Conservation (phyloP, 768 basidiomycete genomes). For the Pluteus cervinus region DNA sequence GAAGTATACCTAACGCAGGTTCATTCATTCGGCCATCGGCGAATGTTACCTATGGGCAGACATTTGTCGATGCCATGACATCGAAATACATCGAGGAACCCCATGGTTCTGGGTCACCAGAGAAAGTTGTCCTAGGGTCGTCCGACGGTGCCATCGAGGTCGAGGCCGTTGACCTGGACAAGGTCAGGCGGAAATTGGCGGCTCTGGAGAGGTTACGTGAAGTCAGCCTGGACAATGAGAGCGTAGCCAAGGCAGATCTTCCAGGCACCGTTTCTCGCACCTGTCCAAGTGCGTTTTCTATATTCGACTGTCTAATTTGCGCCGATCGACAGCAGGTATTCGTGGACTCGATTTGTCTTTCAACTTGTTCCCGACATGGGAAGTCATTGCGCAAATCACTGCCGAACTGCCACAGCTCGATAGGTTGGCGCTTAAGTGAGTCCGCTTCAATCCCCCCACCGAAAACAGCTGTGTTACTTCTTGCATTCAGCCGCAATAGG, state of each 20-base stretch:
- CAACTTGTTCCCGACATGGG: constrained; percentile 71
- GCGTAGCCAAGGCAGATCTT: constrained; percentile 45
- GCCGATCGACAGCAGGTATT: constrained; percentile 42
- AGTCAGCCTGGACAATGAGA: constrained; percentile 70
- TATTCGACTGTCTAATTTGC: constrained; percentile 5
- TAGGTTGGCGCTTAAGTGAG: constrained; percentile 76
- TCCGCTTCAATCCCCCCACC: constrained; percentile 8
- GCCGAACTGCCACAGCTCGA: constrained; percentile 55
- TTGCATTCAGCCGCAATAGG: constrained; percentile 60
- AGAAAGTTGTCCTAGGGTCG: constrained; percentile 71
- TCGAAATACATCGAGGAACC: constrained; percentile 72
- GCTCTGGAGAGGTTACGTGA: constrained; percentile 64
- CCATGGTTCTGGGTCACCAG: constrained; percentile 45
- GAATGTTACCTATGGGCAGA: constrained; percentile 50
- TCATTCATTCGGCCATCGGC: constrained; percentile 78
- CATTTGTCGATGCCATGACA: constrained; percentile 70
- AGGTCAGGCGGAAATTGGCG: constrained; percentile 65
- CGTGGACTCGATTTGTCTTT: constrained; percentile 77
- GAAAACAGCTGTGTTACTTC: constrained; percentile 10
- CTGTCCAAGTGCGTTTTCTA: constrained; percentile 58
- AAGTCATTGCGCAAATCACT: constrained; percentile 55
- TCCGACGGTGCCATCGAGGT: constrained; percentile 81
- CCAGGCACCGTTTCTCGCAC: constrained; percentile 45
- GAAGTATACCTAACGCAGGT: constrained; percentile 56
- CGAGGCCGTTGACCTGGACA: constrained; percentile 79